phyloP scores from a whole-genome alignment of 2,329 filamentous ascomycete species.

The Fusarium staphyleae region DNA sequence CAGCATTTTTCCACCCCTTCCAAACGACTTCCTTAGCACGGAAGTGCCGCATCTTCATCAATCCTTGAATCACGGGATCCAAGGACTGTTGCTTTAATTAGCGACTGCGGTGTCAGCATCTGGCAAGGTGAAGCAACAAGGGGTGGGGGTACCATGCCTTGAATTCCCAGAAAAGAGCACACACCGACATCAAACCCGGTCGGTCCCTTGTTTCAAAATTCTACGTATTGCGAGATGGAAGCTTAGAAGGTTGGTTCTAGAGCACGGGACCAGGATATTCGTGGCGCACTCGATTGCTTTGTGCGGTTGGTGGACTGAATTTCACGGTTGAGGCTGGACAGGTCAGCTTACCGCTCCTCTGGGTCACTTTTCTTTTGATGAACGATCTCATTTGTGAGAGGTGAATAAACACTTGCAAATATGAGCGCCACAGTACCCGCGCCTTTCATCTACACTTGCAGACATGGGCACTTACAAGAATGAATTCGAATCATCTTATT shows the following conservation, averaged over 20 bases:
- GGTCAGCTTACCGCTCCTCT: conserved; percentile 30
- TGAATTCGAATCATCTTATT: conserved; percentile 6
- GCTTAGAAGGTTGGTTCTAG: conserved; percentile 23
- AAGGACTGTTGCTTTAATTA: conserved; percentile 14
- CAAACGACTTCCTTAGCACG: neutral
- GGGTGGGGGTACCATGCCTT: conserved; percentile 9
- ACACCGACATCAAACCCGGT: conserved; percentile 26
- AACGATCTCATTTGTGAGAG: conserved; percentile 15
- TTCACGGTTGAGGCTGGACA: conserved; percentile 14
- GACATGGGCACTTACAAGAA: conserved; percentile 1
- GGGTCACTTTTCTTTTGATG: conserved; percentile 24
- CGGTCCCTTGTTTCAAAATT: conserved; percentile 18
- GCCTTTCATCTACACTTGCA: conserved; percentile 6
- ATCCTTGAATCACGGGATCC: neutral
- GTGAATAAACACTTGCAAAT: conserved; percentile 7
- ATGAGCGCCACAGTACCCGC: conserved; percentile 1
- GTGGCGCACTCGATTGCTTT: conserved; percentile 7
- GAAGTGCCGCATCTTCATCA: conserved; percentile 9
- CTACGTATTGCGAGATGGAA: conserved; percentile 30
- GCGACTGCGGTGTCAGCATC: conserved; percentile 26
- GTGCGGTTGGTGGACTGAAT: conserved; percentile 15
- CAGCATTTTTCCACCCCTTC: conserved; percentile 6
- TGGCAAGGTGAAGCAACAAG: conserved; percentile 2
- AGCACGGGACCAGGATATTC: conserved; percentile 30
- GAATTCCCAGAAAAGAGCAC: conserved; percentile 29